Evolutionary conservation across 208 protist species (phyloP).

Genomic region (Acanthamoeba lugdunensis): DNA sequence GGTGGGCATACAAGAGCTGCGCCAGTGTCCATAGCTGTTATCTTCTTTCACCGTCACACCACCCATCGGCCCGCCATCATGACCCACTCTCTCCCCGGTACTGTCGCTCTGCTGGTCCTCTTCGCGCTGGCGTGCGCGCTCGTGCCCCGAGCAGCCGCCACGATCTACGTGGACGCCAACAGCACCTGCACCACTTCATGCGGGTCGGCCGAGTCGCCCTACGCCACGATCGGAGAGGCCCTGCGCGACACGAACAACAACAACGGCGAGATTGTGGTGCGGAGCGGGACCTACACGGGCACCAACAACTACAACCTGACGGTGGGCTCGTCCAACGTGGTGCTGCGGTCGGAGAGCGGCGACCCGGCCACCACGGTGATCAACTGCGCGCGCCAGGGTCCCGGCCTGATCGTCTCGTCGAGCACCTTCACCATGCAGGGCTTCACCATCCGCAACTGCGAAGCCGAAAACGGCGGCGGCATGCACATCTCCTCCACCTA

Average conservation of each 20-base stretch:
- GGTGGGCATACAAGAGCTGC: no score
- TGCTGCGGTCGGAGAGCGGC: constrained; percentile 1
- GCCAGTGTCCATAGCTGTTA: no score
- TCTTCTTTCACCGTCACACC: neutral
- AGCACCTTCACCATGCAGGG: constrained; percentile 38
- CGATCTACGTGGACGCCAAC: neutral
- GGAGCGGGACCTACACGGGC: constrained; percentile 6
- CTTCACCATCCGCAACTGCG: constrained; percentile 55
- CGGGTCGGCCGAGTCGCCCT: neutral
- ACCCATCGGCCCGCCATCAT: neutral
- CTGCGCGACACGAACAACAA: neutral
- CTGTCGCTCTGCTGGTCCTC: neutral
- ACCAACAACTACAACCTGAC: constrained; percentile 3
- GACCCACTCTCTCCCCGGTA: neutral
- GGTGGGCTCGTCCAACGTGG: neutral
- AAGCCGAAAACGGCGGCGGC: neutral
- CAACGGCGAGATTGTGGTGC: neutral
- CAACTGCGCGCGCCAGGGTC: neutral
- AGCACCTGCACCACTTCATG: neutral
- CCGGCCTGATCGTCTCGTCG: constrained; percentile 20
- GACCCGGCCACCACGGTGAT: neutral
- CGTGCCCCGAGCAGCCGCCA: neutral
- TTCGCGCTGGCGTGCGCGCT: neutral
- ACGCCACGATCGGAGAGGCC: neutral
- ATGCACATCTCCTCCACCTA: neutral